Percentiles rank a stretch among this genome's conserved stretches.
phyloP scores from a whole-genome alignment of 208 protist genomes.

The Crithidia thermophila region DNA sequence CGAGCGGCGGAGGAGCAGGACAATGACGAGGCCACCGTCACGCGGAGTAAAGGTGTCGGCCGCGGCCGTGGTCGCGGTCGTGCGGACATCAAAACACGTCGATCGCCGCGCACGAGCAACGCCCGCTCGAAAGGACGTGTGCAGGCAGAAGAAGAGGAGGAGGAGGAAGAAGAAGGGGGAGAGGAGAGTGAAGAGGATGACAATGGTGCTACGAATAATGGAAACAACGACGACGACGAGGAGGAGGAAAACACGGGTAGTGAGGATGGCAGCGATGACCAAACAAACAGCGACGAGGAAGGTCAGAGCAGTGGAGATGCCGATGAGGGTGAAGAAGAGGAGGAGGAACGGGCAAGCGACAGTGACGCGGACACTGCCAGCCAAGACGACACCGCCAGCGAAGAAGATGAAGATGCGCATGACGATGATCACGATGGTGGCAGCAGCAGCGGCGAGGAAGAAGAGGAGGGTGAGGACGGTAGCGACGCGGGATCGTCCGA shows the following conservation, averaged over 20 bases:
- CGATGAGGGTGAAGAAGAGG: not conserved
- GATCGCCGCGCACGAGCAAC: no score
- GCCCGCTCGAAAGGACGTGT: no score
- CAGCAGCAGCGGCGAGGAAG: slow-evolving; percentile 2
- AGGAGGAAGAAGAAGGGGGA: slow-evolving; percentile 1
- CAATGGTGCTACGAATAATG: no score
- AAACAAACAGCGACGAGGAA: not conserved
- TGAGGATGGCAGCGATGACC: slow-evolving; percentile 6
- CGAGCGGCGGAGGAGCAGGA: not conserved
- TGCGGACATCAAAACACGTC: no score
- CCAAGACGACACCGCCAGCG: no score
- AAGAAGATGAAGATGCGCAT: no score
- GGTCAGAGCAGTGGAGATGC: not conserved
- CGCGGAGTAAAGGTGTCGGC: not conserved
- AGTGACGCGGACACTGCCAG: no score
- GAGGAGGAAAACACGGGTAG: not conserved
- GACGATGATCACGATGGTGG: no score
- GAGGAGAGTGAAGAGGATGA: not conserved
- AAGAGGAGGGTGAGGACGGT: not conserved
- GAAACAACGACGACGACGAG: not conserved
- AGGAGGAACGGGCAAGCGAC: not conserved
- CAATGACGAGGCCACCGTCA: not conserved
- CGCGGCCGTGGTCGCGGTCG: slow-evolving; percentile 2
- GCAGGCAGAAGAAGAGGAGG: not conserved
- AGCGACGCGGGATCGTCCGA: not conserved